Evolutionary conservation across 2,329 filamentous ascomycete species (phyloP).

Genomic region (Mariannaea sp.): DNA sequence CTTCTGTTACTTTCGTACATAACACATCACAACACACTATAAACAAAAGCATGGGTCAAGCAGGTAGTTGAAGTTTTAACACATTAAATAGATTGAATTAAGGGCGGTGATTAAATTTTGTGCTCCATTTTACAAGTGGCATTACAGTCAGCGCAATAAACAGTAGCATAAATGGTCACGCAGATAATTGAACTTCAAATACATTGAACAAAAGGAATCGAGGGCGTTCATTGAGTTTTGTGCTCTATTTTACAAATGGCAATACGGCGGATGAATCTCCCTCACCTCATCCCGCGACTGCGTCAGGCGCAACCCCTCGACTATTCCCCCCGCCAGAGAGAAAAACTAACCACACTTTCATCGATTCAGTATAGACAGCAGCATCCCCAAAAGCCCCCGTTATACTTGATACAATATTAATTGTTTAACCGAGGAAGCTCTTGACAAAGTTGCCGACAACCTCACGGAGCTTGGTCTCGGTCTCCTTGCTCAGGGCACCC

Average conservation of each 20-base stretch:
- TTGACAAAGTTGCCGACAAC: conserved; percentile 83
- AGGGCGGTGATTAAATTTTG: too few species aligned
- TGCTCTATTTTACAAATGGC: conserved; percentile 68
- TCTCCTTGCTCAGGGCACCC: conserved; percentile 93
- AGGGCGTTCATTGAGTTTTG: conserved; percentile 65
- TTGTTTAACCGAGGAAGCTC: conserved; percentile 73
- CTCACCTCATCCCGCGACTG: conserved; percentile 51
- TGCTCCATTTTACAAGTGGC: too few species aligned
- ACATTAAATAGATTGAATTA: too few species aligned
- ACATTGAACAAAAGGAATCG: conserved; percentile 60
- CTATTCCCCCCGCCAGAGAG: conserved; percentile 51
- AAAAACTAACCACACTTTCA: conserved; percentile 53
- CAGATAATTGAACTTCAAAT: not conserved
- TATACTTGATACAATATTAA: conserved; percentile 39
- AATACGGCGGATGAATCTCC: conserved; percentile 55
- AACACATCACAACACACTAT: too few species aligned
- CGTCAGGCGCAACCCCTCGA: conserved; percentile 54
- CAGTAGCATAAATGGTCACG: not conserved
- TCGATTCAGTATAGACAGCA: conserved; percentile 57
- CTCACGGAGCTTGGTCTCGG: conserved; percentile 82
- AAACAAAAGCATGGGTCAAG: too few species aligned
- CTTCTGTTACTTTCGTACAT: too few species aligned
- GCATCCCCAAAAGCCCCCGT: conserved; percentile 43
- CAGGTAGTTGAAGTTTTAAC: too few species aligned
- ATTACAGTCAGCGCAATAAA: not conserved